Evolutionary conservation across 2,329 filamentous ascomycete species (phyloP).

Genomic region (Phoma sp.): DNA sequence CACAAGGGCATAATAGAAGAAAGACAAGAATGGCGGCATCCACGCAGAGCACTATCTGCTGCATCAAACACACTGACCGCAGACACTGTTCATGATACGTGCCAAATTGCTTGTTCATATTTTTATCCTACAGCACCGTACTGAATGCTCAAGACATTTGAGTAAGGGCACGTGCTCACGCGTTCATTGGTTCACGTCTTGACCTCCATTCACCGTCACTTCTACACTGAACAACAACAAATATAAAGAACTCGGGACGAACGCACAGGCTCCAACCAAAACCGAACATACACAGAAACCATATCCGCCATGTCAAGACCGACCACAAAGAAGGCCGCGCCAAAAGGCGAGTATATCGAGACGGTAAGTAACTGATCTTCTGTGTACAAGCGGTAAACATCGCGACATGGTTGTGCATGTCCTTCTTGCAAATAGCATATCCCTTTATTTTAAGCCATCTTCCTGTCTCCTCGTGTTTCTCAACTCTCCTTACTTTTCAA

Average conservation of each 20-base stretch:
- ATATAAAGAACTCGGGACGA: background rate
- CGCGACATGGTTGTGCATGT: no score
- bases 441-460: no score
- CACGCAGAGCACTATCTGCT: no score
- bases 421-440: no score
- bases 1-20: no score
- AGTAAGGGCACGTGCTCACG: slow-evolving; percentile 10
- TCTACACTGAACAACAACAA: slow-evolving; percentile 1
- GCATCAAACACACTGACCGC: no score
- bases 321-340: slow-evolving; percentile 60
- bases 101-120: no score
- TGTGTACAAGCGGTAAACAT: background rate
- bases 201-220: slow-evolving; percentile 9
- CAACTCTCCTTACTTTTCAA: no score
- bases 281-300: background rate
- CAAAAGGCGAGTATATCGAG: slow-evolving; percentile 94
- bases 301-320: slow-evolving; percentile 49
- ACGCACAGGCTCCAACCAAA: background rate
- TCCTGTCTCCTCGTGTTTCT: no score
- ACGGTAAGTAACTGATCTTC: slow-evolving; percentile 64
- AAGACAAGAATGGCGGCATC: no score
- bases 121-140: no score
- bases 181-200: slow-evolving; percentile 18
- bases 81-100: no score
- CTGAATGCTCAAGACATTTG: background rate